A percentile compares a stretch with the other conserved stretches of the same genome.
Conservation (phyloP, 208 protist genomes). For the Tritrichomonas musculus region DNA sequence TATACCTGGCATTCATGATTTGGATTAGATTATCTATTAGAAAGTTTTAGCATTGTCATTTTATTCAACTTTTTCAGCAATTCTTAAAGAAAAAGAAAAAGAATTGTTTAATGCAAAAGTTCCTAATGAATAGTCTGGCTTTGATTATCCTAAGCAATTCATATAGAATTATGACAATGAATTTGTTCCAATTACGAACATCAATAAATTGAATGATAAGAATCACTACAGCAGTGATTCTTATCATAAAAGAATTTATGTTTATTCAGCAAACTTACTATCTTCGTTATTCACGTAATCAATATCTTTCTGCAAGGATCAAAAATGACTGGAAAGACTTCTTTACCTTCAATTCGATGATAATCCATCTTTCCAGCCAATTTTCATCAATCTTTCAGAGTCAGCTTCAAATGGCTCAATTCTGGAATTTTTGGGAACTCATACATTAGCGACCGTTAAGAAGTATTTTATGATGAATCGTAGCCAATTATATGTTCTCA, state of each 20-base stretch:
- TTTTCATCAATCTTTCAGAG: background rate
- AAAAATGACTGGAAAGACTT: background rate
- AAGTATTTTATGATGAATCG: background rate
- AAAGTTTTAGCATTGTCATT: background rate
- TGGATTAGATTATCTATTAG: too few species aligned
- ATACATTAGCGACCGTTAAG: background rate
- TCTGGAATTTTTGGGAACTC: background rate
- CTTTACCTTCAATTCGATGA: background rate
- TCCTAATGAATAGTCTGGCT: background rate
- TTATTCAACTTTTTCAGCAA: background rate
- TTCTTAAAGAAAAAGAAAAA: background rate
- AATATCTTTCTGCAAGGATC: background rate
- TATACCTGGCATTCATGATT: too few species aligned
- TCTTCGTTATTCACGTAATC: background rate
- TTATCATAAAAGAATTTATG: background rate
- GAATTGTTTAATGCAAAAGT: background rate
- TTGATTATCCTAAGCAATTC: background rate
- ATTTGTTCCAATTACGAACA: background rate
- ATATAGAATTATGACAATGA: background rate
- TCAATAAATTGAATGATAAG: background rate
- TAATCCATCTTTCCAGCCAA: background rate
- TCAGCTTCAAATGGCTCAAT: background rate
- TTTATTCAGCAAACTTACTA: background rate
- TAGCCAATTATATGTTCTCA: background rate
- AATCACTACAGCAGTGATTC: too few species aligned